A percentile compares a stretch with the other conserved stretches of the same genome.
These are phyloP conservation scores for Rhodocollybia butyracea DNA, from an alignment of 768 basidiomycete species.

Conservation along the genomic window DNA sequence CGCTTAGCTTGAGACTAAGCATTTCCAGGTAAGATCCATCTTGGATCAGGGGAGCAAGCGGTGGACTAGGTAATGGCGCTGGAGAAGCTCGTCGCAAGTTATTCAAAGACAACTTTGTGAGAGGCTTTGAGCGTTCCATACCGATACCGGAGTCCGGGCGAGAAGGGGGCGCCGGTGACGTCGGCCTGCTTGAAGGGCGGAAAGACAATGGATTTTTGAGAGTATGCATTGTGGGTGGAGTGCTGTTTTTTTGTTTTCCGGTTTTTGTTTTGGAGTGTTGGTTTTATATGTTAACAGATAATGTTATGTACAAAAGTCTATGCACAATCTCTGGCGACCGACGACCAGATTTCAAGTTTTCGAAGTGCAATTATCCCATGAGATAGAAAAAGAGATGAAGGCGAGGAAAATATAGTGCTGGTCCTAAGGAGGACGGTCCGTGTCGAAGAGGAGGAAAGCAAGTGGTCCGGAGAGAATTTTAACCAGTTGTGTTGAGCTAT, in stretches of 20 bases:
- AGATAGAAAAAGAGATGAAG: conserved; percentile 14
- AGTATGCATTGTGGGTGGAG: conserved; percentile 49
- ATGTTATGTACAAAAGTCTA: conserved; percentile 27
- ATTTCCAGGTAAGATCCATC: conserved; percentile 81
- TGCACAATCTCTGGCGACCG: conserved; percentile 30
- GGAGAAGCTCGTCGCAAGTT: conserved; percentile 57
- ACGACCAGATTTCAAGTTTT: conserved; percentile 36
- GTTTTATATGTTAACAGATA: conserved; percentile 11
- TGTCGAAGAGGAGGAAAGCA: conserved; percentile 57
- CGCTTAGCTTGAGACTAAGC: conserved; percentile 73
- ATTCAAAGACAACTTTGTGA: conserved; percentile 57
- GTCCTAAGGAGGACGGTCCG: conserved; percentile 77
- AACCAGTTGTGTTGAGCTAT: conserved; percentile 45
- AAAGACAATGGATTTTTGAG: conserved; percentile 68
- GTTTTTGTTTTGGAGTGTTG: not conserved
- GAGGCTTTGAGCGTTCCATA: conserved; percentile 48
- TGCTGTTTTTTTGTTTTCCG: not conserved
- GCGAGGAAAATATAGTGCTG: conserved; percentile 2
- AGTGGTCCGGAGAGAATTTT: conserved; percentile 62
- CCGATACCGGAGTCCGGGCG: conserved; percentile 36
- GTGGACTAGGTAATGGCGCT: conserved; percentile 33
- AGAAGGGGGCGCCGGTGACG: conserved; percentile 45
- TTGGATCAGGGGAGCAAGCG: conserved; percentile 50
- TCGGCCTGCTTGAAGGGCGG: conserved; percentile 58
- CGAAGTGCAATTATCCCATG: conserved; percentile 41